These are phyloP conservation scores for Herpotrichia juniperi DNA, from an alignment of 2,329 filamentous ascomycete species.

Conservation along the genomic window DNA sequence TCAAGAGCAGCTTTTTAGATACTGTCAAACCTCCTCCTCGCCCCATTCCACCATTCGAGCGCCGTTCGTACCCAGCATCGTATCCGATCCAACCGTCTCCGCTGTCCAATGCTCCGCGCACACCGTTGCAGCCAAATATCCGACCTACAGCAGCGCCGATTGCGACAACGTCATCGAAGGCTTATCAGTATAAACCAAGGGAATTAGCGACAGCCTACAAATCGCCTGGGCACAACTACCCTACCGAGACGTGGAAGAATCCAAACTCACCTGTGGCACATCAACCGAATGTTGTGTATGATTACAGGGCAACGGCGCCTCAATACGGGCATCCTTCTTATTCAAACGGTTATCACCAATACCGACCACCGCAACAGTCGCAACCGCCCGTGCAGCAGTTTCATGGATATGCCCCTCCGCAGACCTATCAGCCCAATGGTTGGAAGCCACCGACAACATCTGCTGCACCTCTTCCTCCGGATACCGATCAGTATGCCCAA, in stretches of 20 bases:
- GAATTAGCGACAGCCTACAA: constrained; percentile 27
- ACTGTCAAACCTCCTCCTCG: constrained; percentile 59
- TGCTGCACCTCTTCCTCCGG: constrained; percentile 24
- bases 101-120: constrained; percentile 39
- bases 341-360: constrained; percentile 22
- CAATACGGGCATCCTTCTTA: constrained; percentile 28
- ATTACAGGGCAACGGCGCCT: constrained; percentile 31
- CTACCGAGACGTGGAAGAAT: constrained; percentile 40
- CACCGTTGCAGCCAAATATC: constrained; percentile 34
- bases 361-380: constrained; percentile 16
- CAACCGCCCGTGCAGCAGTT: constrained; percentile 27
- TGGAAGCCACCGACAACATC: constrained; percentile 32
- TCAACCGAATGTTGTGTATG: constrained; percentile 45
- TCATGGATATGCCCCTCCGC: constrained; percentile 8
- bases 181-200: constrained; percentile 45
- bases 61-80: constrained; percentile 47
- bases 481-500: constrained; percentile 35
- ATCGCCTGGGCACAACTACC: constrained; percentile 34
- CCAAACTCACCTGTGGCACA: constrained; percentile 46
- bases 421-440: constrained; percentile 16
- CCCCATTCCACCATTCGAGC: constrained; percentile 34
- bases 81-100: constrained; percentile 51
- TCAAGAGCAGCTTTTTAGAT: constrained; percentile 74
- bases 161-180: constrained; percentile 10
- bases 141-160: constrained; percentile 10